phyloP scores from a whole-genome alignment of 192 early-diverging fungal species.

The Umbelopsis vinacea region DNA sequence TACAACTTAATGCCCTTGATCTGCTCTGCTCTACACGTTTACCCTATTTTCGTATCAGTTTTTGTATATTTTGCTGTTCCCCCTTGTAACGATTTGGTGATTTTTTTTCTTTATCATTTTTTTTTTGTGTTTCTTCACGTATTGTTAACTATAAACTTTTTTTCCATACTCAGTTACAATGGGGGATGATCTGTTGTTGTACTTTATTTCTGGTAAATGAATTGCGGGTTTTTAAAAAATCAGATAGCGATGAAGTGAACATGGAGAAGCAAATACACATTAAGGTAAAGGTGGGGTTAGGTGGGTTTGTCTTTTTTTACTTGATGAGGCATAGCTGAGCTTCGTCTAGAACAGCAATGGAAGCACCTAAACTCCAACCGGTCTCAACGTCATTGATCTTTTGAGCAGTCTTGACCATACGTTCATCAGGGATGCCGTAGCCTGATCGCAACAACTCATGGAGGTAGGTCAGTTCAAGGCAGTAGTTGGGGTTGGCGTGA shows the following conservation, averaged over 20 bases:
- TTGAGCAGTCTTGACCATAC: slow-evolving; percentile 70
- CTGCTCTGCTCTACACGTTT: neutral
- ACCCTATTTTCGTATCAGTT: neutral
- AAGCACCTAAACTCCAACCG: slow-evolving; percentile 88
- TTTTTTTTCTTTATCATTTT: neutral
- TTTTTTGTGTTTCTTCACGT: neutral
- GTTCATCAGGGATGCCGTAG: slow-evolving; percentile 65
- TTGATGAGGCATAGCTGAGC: slow-evolving; percentile 5
- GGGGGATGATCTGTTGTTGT: no score
- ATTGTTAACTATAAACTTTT: neutral
- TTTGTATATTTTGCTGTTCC: neutral
- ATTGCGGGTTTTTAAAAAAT: no score
- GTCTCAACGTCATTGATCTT: slow-evolving; percentile 86
- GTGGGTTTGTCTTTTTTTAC: no score
- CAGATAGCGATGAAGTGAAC: neutral
- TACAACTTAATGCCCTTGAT: neutral
- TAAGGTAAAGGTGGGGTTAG: no score
- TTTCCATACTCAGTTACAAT: neutral
- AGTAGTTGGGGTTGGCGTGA: slow-evolving; percentile 63
- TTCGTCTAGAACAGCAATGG: slow-evolving; percentile 71
- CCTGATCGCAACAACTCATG: slow-evolving; percentile 73
- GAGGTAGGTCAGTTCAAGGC: slow-evolving; percentile 80
- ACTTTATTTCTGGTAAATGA: no score
- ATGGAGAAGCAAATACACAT: neutral
- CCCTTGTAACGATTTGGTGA: neutral